Evolutionary conservation across 2,329 filamentous ascomycete genomes (phyloP), one percentile per base, ranked within the genome.

Genomic region (Botrytis sinoallii): DNA sequence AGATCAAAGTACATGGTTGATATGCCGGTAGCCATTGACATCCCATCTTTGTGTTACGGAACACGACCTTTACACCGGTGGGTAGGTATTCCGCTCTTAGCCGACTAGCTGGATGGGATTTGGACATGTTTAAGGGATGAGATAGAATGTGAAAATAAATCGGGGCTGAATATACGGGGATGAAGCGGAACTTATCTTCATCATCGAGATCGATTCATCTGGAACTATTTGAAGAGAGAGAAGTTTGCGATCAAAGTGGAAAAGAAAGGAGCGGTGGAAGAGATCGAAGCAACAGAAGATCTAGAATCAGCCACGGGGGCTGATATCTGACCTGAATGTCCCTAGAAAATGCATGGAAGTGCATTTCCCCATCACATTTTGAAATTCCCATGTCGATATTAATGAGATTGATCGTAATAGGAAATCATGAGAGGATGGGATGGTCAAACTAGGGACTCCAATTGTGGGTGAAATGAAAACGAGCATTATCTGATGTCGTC

Each of bases 11-110:
- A 59, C 32, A 61, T 61, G 32, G 29, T 61, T 40, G n/a, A 57
- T 61, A 40, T 61, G 59, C 59, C 59, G 59, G 59, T 61, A 61
- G 59, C 59, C 59, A 61, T 25, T 61, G 59, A 61, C 32, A 61
- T 61, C 20, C 59, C 32, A 38, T 61, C 59, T 61, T 61, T 61
- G 59, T 61, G 32, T 3, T 61, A 61, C 59, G 59, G 32, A 38
- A 61, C 32, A 61, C 32, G 32, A 35, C 57, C 16, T 60, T 32
- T 18, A 60, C 18, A 60, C 32, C 20, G 57, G 32, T 35, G 29
- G 57, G 20, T 35, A 22, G 32, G 32, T 60, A 60, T 29, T 57
- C n/a, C 52, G 52, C n/a, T 57, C n/a, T 57, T 18, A 29, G 52
- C 52, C 52, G 52, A 57, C 52, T 57, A 18, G 52, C n/a, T 57